phyloP scores from a whole-genome alignment of 768 basidiomycete species.

The Russula ochroleuca region DNA sequence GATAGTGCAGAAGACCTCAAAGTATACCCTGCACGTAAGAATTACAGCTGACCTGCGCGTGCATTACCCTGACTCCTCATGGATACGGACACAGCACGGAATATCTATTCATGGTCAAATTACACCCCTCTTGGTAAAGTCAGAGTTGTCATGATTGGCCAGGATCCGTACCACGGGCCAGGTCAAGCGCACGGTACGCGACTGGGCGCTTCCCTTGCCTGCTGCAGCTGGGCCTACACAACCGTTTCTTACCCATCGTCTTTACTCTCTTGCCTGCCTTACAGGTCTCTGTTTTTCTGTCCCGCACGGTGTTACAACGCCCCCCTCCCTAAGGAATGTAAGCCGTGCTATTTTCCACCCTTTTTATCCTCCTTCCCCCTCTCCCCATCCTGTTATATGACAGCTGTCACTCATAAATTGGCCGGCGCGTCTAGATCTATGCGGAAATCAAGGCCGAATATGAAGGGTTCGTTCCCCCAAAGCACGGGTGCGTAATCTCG shows the following conservation, averaged over 20 bases:
- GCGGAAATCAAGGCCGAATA: constrained; percentile 80
- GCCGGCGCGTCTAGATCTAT: constrained; percentile 59
- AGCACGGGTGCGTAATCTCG: constrained; percentile 64
- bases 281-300: constrained; percentile 88
- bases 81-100: constrained; percentile 48
- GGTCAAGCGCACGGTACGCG: constrained; percentile 79
- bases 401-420: constrained; percentile 17
- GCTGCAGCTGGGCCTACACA: background rate
- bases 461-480: constrained; percentile 70
- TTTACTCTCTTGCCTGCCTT: background rate
- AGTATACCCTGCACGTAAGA: constrained; percentile 76
- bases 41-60: constrained; percentile 10
- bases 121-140: constrained; percentile 76
- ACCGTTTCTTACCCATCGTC: background rate
- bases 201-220: constrained; percentile 10
- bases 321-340: constrained; percentile 82
- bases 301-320: constrained; percentile 64
- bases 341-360: constrained; percentile 28
- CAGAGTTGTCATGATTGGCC: constrained; percentile 84
- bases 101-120: constrained; percentile 91
- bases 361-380: background rate
- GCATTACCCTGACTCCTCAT: constrained; percentile 2
- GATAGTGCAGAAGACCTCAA: constrained; percentile 46
- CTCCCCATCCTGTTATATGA: background rate
- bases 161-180: constrained; percentile 80